phyloP scores from a whole-genome alignment of 2,329 filamentous ascomycete species.

The Pseudogymnoascus destructans region DNA sequence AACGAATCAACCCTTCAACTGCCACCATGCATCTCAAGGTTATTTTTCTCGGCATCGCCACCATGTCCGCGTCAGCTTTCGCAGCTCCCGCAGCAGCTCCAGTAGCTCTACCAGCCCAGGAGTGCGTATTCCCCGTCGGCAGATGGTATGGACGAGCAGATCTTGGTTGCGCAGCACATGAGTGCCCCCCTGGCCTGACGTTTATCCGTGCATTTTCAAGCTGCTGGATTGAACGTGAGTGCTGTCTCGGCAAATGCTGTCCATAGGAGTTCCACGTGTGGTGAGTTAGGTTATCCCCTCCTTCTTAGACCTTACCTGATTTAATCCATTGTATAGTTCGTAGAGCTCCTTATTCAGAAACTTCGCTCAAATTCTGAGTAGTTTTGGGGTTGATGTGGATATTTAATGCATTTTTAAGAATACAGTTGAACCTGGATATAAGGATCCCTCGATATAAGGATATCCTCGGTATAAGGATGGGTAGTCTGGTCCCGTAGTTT shows the following conservation, averaged over 20 bases:
- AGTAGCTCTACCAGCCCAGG: background rate
- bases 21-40: background rate
- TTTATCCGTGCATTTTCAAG: background rate
- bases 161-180: background rate
- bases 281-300: background rate
- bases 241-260: background rate
- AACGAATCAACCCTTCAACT: background rate
- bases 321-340: background rate
- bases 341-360: background rate
- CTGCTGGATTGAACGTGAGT: background rate
- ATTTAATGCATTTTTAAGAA: background rate
- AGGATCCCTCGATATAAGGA: too few relatives aligned
- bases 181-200: background rate
- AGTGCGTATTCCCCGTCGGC: background rate
- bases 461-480: too few relatives aligned
- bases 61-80: background rate
- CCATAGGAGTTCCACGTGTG: background rate
- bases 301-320: background rate
- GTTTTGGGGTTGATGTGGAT: background rate
- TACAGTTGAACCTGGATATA: too few relatives aligned
- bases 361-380: background rate
- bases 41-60: background rate
- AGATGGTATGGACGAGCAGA: background rate
- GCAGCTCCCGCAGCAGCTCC: background rate
- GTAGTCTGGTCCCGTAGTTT: too few relatives aligned